These are phyloP conservation scores for Mesembryanthemum crystallinum DNA, from an alignment of 148 eudicot species.

Conservation along the genomic window DNA sequence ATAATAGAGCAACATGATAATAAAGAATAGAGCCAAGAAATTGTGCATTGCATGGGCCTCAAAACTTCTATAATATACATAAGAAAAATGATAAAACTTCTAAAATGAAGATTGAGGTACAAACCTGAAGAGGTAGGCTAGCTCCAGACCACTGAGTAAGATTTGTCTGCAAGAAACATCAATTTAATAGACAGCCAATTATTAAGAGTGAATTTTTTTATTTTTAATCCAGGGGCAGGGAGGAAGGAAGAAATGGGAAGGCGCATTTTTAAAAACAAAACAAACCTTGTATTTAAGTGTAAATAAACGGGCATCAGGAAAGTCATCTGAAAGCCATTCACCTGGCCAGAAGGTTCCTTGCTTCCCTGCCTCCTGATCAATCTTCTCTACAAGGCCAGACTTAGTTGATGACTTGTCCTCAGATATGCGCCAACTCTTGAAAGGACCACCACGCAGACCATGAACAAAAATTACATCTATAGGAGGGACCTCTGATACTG, in stretches of 20 bases:
- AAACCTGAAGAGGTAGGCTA: constrained; percentile 97
- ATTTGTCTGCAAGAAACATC: constrained; percentile 67
- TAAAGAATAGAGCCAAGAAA: too few relatives aligned
- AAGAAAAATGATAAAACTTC: too few relatives aligned
- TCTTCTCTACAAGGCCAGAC: constrained; percentile 98
- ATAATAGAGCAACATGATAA: too few relatives aligned
- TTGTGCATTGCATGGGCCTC: too few relatives aligned
- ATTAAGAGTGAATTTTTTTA: not conserved
- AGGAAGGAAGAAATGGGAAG: not conserved
- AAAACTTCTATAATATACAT: too few relatives aligned
- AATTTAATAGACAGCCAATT: not conserved
- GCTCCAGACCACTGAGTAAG: constrained; percentile 99
- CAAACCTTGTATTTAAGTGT: constrained; percentile 95
- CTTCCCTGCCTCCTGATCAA: constrained; percentile 97
- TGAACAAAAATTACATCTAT: constrained; percentile 90
- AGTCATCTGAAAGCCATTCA: constrained; percentile 94
- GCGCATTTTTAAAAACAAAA: not conserved
- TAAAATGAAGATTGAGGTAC: constrained; percentile 13
- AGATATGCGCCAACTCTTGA: constrained; percentile 93
- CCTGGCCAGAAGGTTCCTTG: constrained; percentile 98
- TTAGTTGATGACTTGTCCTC: constrained; percentile 93
- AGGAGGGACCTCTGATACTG: constrained; percentile 37
- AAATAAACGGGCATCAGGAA: constrained; percentile 93
- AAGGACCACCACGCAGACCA: constrained; percentile 98
- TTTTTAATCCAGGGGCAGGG: not conserved